A percentile compares a stretch with the other conserved stretches of the same genome.
Evolutionary conservation across 495 filamentous ascomycete species (phyloP).

Genomic region (Penicillium chermesinum): DNA sequence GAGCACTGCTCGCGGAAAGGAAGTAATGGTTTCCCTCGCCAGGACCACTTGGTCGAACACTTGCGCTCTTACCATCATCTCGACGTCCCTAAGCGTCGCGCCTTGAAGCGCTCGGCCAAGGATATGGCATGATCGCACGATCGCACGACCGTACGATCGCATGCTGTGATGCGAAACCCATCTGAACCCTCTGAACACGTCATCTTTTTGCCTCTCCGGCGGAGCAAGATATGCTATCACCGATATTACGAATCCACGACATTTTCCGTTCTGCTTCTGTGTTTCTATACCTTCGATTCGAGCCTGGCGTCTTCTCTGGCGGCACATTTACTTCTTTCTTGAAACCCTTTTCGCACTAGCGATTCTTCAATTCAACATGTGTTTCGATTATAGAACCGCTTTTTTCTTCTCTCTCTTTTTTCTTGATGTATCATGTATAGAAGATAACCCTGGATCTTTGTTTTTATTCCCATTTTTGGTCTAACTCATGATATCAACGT

Average conservation of each 20-base stretch:
- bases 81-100: constrained; percentile 42
- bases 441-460: background rate
- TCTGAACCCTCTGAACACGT: background rate
- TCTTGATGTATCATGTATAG: background rate
- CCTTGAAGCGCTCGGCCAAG: constrained; percentile 31
- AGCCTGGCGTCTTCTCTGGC: background rate
- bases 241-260: constrained; percentile 2
- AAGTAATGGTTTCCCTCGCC: constrained; percentile 73
- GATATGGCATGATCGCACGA: constrained; percentile 9
- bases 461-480: background rate
- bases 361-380: background rate
- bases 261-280: background rate
- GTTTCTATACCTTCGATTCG: background rate
- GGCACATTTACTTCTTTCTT: background rate
- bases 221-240: background rate
- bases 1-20: constrained; percentile 73
- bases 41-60: constrained; percentile 87
- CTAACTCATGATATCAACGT: background rate
- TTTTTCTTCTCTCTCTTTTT: background rate
- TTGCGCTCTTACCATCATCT: constrained; percentile 69
- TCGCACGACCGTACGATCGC: background rate
- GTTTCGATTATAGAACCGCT: background rate
- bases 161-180: background rate
- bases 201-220: background rate
- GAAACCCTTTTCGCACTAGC: background rate